Evolutionary conservation across 768 basidiomycete species (phyloP), one percentile per base, ranked within the genome.

Genomic region (Plicaturopsis crispa): DNA sequence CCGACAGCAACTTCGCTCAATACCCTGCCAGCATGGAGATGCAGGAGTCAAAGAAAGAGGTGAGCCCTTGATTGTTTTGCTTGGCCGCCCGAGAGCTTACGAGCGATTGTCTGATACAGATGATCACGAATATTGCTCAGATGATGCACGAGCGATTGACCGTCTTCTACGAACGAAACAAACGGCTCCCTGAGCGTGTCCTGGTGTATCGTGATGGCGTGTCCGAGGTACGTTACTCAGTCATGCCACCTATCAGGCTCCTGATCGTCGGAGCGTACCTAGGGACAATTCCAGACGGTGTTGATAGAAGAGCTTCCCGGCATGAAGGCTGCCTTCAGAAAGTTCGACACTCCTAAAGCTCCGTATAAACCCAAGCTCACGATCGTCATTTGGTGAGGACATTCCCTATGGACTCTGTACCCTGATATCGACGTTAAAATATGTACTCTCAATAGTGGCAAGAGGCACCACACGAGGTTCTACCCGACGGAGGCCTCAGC

Each of bases 161-260:
- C 13, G 51, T 61, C n/a, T 77, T 60, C 59, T 47, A 57, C 30
- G 45, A 39, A 19, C 60, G 45, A 37, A 68, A 60, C 35, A 57
- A 55, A 7, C 48, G 35, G 16, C 59, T 75, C 14, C 73, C 73
- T 3, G 45, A 53, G 4, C 67, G 74, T 14, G 42, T 75, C 34
- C 39, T 75, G n/a, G 67, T 75, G n/a, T 75, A 72, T 48, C 64
- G 73, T 6, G 87, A 89, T 52, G 87, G 87, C 35, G 84, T 89
- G 20, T 86, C 84, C 2, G 85, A 88, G 61, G 84, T 81, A 36
- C 24, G 59, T 31, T 33, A 19, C 40, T 17, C 24, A 13, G 22
- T 35, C 37, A 10, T 37, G 72, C 62, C n/a, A n/a, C n/a, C n/a
- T n/a, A n/a, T n/a, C n/a, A n/a, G n/a, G n/a, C n/a, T n/a, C n/a